These are phyloP conservation scores for Zoysia matrella DNA, from an alignment of 202 grass and related monocot genomes.

Conservation along the genomic window DNA sequence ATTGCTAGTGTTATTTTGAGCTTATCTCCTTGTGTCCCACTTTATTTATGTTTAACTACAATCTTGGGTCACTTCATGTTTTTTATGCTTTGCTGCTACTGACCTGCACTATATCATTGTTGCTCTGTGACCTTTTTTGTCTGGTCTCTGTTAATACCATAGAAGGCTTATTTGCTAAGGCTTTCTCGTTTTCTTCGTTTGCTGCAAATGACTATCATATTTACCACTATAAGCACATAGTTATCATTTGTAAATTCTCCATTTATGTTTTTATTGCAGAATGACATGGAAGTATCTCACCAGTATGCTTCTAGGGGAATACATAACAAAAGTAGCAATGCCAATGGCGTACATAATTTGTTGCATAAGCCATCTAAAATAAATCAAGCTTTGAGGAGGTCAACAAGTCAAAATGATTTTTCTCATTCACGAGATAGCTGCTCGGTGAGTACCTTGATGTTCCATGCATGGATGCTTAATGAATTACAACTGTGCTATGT, in stretches of 20 bases:
- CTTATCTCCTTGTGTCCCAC: neutral
- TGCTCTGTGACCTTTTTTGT: neutral
- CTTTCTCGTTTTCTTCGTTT: neutral
- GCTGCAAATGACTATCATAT: neutral
- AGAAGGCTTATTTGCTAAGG: constrained; percentile 13
- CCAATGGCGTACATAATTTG: constrained; percentile 41
- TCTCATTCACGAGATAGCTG: constrained; percentile 69
- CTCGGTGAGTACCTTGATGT: constrained; percentile 59
- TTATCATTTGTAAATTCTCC: constrained; percentile 27
- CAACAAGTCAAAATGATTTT: constrained; percentile 80
- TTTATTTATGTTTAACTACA: neutral
- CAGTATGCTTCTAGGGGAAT: constrained; percentile 38
- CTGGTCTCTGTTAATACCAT: neutral
- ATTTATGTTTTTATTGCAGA: constrained; percentile 52
- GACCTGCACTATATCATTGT: neutral
- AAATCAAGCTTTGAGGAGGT: constrained; percentile 55
- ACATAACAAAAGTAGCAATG: constrained; percentile 47
- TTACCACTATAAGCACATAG: constrained; percentile 17
- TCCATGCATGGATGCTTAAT: constrained; percentile 14
- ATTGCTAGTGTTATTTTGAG: neutral
- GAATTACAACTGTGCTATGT: neutral
- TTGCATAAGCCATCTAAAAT: constrained; percentile 60
- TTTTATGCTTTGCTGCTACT: constrained; percentile 25
- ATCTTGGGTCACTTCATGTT: neutral
- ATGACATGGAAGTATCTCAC: constrained; percentile 61